Percentiles rank a stretch among this genome's conserved stretches.
These are phyloP conservation scores for Aureobasidium sp. DNA, from an alignment of 2,329 filamentous ascomycete genomes.

Conservation along the genomic window DNA sequence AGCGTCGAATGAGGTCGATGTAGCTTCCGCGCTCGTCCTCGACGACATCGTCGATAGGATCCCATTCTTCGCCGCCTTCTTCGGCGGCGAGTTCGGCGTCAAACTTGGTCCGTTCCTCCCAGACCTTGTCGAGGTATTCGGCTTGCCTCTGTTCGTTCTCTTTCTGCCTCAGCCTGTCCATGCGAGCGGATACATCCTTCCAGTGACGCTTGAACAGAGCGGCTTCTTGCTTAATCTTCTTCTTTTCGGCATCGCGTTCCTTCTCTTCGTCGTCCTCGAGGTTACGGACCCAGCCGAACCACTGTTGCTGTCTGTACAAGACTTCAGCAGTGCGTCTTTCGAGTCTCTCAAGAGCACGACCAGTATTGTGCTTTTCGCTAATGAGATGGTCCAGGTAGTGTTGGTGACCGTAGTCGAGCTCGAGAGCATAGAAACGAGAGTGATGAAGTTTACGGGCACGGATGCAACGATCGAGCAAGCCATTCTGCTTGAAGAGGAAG, in stretches of 20 bases:
- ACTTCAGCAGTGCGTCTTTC: conserved; percentile 36
- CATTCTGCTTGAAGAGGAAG: conserved; percentile 33
- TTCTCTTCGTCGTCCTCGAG: conserved; percentile 41
- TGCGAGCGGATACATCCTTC: conserved; percentile 36
- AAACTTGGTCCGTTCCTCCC: conserved; percentile 33
- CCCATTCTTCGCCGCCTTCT: conserved; percentile 36
- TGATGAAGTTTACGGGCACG: conserved; percentile 36
- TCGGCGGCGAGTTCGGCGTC: conserved; percentile 22
- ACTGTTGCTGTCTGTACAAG: conserved; percentile 40
- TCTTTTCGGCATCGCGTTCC: conserved; percentile 40
- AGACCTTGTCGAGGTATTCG: conserved; percentile 36
- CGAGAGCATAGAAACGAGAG: conserved; percentile 35
- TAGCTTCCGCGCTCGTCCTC: conserved; percentile 39
- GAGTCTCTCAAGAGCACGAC: conserved; percentile 36
- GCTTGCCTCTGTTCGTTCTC: conserved; percentile 39
- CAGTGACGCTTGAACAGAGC: conserved; percentile 41
- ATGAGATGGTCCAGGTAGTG: conserved; percentile 33
- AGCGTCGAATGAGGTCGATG: conserved; percentile 38
- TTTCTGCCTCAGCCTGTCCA: conserved; percentile 26
- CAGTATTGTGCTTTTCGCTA: conserved; percentile 31
- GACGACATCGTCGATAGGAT: conserved; percentile 41
- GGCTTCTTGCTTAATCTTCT: conserved; percentile 42
- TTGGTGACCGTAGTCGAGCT: conserved; percentile 38
- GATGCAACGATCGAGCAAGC: conserved; percentile 35
- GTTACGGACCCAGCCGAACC: conserved; percentile 29